Base-by-base conservation (phyloP, 495 filamentous ascomycete species). In the Penicillium manginii region DNA sequence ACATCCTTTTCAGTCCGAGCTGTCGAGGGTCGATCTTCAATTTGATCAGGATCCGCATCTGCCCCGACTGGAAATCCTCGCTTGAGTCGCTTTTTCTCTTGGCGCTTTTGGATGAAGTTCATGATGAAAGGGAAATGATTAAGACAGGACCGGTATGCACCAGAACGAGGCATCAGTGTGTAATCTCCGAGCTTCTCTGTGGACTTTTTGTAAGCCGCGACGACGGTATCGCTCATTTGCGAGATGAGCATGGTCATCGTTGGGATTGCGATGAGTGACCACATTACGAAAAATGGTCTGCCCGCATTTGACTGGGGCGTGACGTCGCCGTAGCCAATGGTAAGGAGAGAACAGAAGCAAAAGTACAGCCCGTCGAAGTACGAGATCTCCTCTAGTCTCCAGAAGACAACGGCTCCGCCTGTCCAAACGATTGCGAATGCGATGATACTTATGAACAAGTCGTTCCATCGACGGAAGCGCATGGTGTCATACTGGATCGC, bases 271-370 rank as follows among this genome's bases (percentile, higher is more conserved):
- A 88, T 73, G 0, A 88, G 73, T 6, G 79, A 82, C 93, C 93
- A 98, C 59, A 96, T 85, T 8, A 98, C 89, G 72, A 96, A 97
- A 66, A 97, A 93, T 0, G 91, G 82, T 55, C 88, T 87, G 1
- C 88, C 90, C 2, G 87, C 79, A 65, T 92, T 93, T 7, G 86
- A 88, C 14, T 81, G 72, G 0, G 89, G 91, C 10, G 85, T 85
- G 35, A 88, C 79, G 61, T 97, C 92, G 0, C 93, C 93, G 68
- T 97, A 98, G 1, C 93, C 93, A 55, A 98, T 92, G 0, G 93
- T 97, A 5, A 96, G 74, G 31, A 96, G 81, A 5, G 88, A 86
- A 40, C 86, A 85, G 69, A 92, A 97, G 23, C 88, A 78, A 70
- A 96, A 96, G 72, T 96, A 97, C 19, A 97, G 73, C 0, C 84